Percentiles rank a stretch among this genome's conserved stretches.
Conservation (phyloP, 2,329 filamentous ascomycete genomes). For the Penicillium hesseltinei region DNA sequence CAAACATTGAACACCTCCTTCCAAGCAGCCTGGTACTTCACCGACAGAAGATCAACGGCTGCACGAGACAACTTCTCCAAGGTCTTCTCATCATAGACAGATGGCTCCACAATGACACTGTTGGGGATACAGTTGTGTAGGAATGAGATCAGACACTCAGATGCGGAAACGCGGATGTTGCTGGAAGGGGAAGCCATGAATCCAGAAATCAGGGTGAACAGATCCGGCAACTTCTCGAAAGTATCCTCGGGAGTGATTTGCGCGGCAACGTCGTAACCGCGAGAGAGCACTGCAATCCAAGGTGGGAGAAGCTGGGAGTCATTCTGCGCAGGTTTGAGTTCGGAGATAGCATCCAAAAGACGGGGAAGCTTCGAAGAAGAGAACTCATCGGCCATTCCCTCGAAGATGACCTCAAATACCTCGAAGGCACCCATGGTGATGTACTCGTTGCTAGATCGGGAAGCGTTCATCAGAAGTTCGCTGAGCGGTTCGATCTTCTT, state of each 20-base stretch:
- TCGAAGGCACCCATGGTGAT: constrained; percentile 96
- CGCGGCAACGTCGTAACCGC: constrained; percentile 90
- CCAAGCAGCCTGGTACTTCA: constrained; percentile 94
- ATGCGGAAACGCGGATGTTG: constrained; percentile 91
- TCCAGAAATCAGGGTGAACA: constrained; percentile 75
- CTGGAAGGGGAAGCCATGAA: constrained; percentile 86
- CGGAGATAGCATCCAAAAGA: constrained; percentile 85
- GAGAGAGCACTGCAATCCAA: constrained; percentile 92
- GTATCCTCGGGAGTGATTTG: constrained; percentile 87
- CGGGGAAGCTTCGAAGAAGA: constrained; percentile 86
- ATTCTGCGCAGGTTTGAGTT: constrained; percentile 85
- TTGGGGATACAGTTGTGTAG: constrained; percentile 84
- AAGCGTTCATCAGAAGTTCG: constrained; percentile 83
- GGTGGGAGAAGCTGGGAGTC: constrained; percentile 92
- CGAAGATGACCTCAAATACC: constrained; percentile 96
- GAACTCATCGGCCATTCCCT: constrained; percentile 81
- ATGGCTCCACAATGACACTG: constrained; percentile 80
- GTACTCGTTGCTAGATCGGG: constrained; percentile 87
- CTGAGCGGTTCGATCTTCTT: constrained; percentile 92
- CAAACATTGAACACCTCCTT: constrained; percentile 90
- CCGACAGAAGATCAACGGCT: constrained; percentile 72
- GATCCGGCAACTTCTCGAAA: constrained; percentile 80
- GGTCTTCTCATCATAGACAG: constrained; percentile 86
- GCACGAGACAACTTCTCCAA: constrained; percentile 73
- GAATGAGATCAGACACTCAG: constrained; percentile 92